These are phyloP conservation scores for Elsinoe perseae DNA, from an alignment of 2,329 filamentous ascomycete species.

Conservation along the genomic window DNA sequence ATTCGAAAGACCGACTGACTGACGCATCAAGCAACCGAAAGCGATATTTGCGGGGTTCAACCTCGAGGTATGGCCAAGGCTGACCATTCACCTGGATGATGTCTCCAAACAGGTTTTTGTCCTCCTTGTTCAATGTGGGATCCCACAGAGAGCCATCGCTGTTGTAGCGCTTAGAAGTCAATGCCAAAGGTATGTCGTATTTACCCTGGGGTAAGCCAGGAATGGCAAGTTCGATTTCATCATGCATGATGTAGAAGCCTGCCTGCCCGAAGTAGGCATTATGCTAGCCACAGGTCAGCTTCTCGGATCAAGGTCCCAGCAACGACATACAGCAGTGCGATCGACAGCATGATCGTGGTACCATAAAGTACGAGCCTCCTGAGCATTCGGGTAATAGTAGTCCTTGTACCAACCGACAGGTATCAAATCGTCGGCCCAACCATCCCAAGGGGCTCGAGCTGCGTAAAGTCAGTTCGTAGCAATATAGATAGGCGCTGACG, in stretches of 20 bases:
- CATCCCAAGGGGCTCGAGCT: conserved; percentile 41
- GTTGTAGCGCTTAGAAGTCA: conserved; percentile 47
- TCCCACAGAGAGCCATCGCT: conserved; percentile 43
- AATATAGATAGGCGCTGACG: too few species aligned
- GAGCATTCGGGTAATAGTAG: conserved; percentile 54
- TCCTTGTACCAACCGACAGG: conserved; percentile 50
- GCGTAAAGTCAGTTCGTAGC: too few species aligned
- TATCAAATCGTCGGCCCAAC: conserved; percentile 49
- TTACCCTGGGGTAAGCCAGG: conserved; percentile 42
- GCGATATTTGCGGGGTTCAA: conserved; percentile 54
- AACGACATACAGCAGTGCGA: conserved; percentile 34
- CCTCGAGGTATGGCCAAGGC: conserved; percentile 51
- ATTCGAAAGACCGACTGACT: conserved; percentile 40
- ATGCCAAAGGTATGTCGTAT: conserved; percentile 47
- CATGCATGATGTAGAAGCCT: conserved; percentile 49
- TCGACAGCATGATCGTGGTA: conserved; percentile 40
- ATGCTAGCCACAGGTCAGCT: conserved; percentile 20
- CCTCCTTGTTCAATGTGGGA: conserved; percentile 36
- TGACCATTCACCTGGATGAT: conserved; percentile 52
- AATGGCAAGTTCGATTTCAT: conserved; percentile 41
- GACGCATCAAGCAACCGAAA: conserved; percentile 47
- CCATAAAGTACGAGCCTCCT: conserved; percentile 32
- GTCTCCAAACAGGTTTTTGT: conserved; percentile 46
- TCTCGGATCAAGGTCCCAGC: too few species aligned
- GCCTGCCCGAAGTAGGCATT: conserved; percentile 52